Conservation (phyloP, 2,329 filamentous ascomycete species). For the Phaeoacremonium minimum region DNA sequence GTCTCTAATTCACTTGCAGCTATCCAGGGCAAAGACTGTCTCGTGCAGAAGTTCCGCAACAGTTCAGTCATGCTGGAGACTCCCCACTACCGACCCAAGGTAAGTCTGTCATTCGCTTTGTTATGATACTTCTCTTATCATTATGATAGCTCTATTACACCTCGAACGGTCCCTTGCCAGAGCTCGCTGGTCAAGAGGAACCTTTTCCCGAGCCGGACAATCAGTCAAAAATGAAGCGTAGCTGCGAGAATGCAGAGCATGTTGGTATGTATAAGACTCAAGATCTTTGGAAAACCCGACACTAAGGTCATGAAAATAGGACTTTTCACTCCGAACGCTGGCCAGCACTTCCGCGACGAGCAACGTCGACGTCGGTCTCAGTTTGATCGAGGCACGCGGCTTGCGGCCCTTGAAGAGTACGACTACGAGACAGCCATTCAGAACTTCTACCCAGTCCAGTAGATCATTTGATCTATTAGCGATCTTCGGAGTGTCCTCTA, state of each 20-base stretch:
- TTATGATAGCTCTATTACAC: conserved; percentile 46
- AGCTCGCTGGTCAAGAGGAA: conserved; percentile 66
- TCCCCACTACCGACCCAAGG: conserved; percentile 78
- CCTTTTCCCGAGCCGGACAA: conserved; percentile 78
- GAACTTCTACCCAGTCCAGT: conserved; percentile 20
- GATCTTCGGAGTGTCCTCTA: too few relatives aligned
- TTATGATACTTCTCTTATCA: conserved; percentile 9
- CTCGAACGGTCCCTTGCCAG: conserved; percentile 39
- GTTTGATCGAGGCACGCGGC: conserved; percentile 75
- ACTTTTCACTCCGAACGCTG: conserved; percentile 75
- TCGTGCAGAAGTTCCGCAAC: conserved; percentile 94
- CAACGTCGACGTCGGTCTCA: conserved; percentile 73
- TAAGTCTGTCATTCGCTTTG: conserved; percentile 25
- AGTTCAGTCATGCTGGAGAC: conserved; percentile 92
- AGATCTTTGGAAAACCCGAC: conserved; percentile 1
- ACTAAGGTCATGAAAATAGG: conserved; percentile 34
- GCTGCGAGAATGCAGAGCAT: conserved; percentile 80
- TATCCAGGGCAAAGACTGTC: conserved; percentile 86
- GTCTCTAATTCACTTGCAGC: conserved; percentile 43
- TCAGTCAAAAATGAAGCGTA: conserved; percentile 80
- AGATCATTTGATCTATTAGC: not conserved
- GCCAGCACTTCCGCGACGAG: conserved; percentile 68
- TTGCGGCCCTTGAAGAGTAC: conserved; percentile 63
- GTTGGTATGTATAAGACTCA: conserved; percentile 54
- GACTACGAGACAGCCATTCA: conserved; percentile 43